Evolutionary conservation across 2,329 filamentous ascomycete genomes (phyloP), one percentile per base, ranked within the genome.

Genomic region (Beauveria australis): DNA sequence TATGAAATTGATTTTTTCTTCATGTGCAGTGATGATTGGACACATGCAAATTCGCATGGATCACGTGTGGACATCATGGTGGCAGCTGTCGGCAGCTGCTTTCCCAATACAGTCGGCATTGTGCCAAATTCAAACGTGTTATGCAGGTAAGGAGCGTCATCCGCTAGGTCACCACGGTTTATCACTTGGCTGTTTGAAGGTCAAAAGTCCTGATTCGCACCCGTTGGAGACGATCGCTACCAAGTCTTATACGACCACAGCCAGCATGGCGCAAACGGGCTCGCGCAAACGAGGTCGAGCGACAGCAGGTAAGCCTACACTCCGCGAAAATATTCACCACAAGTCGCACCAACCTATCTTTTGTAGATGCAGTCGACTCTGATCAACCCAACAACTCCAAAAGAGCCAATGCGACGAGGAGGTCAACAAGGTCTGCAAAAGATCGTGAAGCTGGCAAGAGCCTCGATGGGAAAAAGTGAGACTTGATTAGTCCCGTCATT

Each of bases 231-330:
- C 33, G 12, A 24, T 18, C 30, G 18, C 28, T 16, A 26, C 37
- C 8, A 26, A 43, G 37, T n/a, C 22, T 26, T 55, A 3, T 4
- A 40, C n/a, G n/a, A 46, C 5, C 14, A 12, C 46, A 41, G n/a
- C 9, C 54, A 48, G n/a, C 19, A 60, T 60, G 58, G 49, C 58
- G 30, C 58, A 60, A 53, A 54, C 58, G 51, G 30, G 41, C 49
- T 37, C 58, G 16, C 49, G 58, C 49, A 60, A 60, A 60, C 58
- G 58, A 52, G 58, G 41, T 41, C 58, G 58, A 47, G 41, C 49
- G n/a, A 18, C 41, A 7, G 10, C 58, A 5, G 28, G 58, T 60
- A 54, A 53, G 41, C 41, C n/a, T 6, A 7, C 18, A 44, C n/a
- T 14, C 1, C 26, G 8, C 24, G 5, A 22, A 47, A 14, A 16